phyloP scores from a whole-genome alignment of 768 basidiomycete genomes.

The Xerocomellus chrysenteron region DNA sequence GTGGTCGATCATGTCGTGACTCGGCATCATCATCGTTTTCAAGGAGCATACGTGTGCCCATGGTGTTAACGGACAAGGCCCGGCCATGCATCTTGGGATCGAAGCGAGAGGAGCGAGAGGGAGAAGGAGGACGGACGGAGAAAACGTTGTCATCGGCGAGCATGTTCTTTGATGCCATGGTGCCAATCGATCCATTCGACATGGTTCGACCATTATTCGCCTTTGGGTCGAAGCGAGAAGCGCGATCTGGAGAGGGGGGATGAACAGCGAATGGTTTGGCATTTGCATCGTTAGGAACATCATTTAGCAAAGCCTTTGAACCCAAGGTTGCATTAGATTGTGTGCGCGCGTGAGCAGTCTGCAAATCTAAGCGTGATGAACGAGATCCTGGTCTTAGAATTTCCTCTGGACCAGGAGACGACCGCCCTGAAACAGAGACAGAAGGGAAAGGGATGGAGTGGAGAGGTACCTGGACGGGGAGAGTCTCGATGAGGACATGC shows the following conservation, averaged over 20 bases:
- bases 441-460: constrained; percentile 67
- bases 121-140: constrained; percentile 62
- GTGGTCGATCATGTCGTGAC: constrained; percentile 50
- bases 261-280: constrained; percentile 35
- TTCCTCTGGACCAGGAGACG: constrained; percentile 47
- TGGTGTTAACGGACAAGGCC: constrained; percentile 61
- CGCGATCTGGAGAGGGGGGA: constrained; percentile 38
- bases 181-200: constrained; percentile 49
- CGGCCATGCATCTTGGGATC: constrained; percentile 77
- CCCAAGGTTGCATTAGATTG: constrained; percentile 53
- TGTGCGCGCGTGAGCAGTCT: constrained; percentile 41
- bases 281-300: constrained; percentile 33
- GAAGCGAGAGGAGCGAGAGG: constrained; percentile 64
- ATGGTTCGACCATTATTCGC: constrained; percentile 35
- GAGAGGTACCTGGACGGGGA: constrained; percentile 40
- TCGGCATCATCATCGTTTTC: constrained; percentile 49
- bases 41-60: constrained; percentile 62
- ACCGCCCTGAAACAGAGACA: constrained; percentile 45
- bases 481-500: constrained; percentile 45
- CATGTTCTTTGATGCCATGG: constrained; percentile 32
- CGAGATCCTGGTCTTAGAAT: constrained; percentile 35
- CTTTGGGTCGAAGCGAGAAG: constrained; percentile 48
- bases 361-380: constrained; percentile 33
- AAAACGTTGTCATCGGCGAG: constrained; percentile 61
- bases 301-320: constrained; percentile 45